These are phyloP conservation scores for Canavalia ensiformis DNA, from an alignment of 306 rosid genomes.

Conservation along the genomic window DNA sequence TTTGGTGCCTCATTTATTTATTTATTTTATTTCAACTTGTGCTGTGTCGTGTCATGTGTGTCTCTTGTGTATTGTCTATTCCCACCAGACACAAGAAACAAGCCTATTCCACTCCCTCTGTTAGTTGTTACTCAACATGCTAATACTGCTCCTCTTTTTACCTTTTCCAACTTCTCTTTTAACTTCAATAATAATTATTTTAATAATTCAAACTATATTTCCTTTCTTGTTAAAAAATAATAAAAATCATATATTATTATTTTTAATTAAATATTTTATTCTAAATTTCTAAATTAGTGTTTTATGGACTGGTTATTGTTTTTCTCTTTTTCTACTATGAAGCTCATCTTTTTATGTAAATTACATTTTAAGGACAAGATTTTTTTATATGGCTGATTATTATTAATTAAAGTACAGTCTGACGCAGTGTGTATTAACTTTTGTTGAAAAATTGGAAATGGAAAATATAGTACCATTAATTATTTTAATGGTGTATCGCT, in stretches of 20 bases:
- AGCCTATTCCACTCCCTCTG: constrained; percentile 34
- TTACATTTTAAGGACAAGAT: neutral
- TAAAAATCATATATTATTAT: no score
- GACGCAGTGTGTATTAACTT: neutral
- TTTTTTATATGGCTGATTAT: neutral
- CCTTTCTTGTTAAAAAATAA: no score
- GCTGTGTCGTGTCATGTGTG: constrained; percentile 47
- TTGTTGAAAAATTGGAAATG: neutral
- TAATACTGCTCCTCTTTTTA: neutral
- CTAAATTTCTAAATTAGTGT: neutral
- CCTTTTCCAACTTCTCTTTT: neutral
- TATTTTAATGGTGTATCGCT: neutral
- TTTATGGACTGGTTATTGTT: no score
- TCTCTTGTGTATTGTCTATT: constrained; percentile 46
- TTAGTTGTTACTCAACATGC: constrained; percentile 44
- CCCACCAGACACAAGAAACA: constrained; percentile 44
- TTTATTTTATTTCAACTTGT: constrained; percentile 44
- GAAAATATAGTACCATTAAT: neutral
- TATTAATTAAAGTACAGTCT: neutral
- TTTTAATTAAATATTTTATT: neutral
- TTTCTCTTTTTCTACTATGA: neutral
- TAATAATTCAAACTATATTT: neutral
- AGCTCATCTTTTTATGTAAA: constrained; percentile 1
- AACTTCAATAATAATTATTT: neutral
- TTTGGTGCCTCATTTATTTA: neutral